Conservation (phyloP, 768 basidiomycete species). For the Rhodosporidiobolus odoratus region DNA sequence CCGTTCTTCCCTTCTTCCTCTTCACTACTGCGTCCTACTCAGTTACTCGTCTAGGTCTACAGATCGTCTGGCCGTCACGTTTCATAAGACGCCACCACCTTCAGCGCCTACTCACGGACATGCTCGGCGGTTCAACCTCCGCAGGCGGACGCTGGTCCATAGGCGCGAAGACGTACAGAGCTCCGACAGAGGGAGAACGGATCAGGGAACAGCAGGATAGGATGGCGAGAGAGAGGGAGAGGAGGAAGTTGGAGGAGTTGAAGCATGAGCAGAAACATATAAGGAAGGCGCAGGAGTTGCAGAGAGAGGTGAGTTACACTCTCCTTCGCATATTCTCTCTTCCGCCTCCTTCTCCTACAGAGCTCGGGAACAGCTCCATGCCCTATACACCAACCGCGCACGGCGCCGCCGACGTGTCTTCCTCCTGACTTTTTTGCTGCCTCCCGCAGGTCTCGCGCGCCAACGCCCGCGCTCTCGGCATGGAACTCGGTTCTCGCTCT, state of each 20-base stretch:
- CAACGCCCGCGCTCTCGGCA: neutral
- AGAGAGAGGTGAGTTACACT: neutral
- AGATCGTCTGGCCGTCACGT: neutral
- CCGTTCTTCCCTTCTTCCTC: neutral
- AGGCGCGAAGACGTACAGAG: slow-evolving; percentile 11
- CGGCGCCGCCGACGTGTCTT: too few species aligned
- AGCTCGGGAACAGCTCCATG: too few species aligned
- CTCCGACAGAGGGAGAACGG: slow-evolving; percentile 6
- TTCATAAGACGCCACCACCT: too few species aligned
- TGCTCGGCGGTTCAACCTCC: slow-evolving; percentile 13
- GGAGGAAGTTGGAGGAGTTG: neutral
- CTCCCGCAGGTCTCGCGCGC: neutral
- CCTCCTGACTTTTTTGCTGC: neutral
- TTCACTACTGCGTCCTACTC: neutral
- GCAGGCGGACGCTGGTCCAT: slow-evolving; percentile 1
- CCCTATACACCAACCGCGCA: too few species aligned
- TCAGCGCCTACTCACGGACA: neutral
- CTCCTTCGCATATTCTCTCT: neutral
- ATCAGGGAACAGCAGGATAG: neutral
- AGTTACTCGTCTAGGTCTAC: neutral
- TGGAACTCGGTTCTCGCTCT: neutral
- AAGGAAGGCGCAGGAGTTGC: neutral
- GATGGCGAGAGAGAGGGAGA: neutral
- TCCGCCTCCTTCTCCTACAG: too few species aligned
- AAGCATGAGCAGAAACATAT: slow-evolving; percentile 19